A percentile compares a stretch with the other conserved stretches of the same genome.
These are phyloP conservation scores for Penicillium brasilianum DNA, from an alignment of 2,329 filamentous ascomycete genomes.

Conservation along the genomic window DNA sequence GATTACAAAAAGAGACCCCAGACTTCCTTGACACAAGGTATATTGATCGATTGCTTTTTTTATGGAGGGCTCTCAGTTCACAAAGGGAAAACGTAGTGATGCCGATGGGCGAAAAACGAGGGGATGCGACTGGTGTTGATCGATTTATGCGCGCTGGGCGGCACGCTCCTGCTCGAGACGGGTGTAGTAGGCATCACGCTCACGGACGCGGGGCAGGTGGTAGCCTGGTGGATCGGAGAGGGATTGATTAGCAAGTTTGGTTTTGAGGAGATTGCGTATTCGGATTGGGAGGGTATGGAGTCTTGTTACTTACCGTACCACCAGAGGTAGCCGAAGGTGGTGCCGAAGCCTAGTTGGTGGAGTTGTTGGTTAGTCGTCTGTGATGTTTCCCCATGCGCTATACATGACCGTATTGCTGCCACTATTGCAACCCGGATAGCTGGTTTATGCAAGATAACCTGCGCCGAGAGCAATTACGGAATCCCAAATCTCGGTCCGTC, in stretches of 20 bases:
- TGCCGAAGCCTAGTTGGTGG: constrained; percentile 60
- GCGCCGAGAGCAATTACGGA: background rate
- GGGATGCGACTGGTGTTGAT: constrained; percentile 17
- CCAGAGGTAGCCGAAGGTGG: constrained; percentile 67
- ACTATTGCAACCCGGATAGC: background rate
- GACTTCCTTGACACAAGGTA: constrained; percentile 7
- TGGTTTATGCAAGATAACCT: background rate
- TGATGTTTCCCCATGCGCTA: background rate
- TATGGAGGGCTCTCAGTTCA: constrained; percentile 20
- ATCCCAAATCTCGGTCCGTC: background rate
- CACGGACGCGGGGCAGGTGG: constrained; percentile 68
- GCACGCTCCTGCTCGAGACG: constrained; percentile 68
- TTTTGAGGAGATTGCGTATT: background rate
- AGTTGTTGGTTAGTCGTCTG: constrained; percentile 23
- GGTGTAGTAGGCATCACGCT: constrained; percentile 67
- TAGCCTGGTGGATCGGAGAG: constrained; percentile 54
- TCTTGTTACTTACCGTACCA: constrained; percentile 64
- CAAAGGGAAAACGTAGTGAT: constrained; percentile 23
- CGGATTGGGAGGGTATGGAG: constrained; percentile 1
- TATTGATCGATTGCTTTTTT: constrained; percentile 8
- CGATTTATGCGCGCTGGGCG: constrained; percentile 38
- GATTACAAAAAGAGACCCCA: background rate
- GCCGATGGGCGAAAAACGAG: constrained; percentile 27
- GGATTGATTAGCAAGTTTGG: constrained; percentile 9
- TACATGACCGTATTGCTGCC: background rate